Evolutionary conservation across 2,329 filamentous ascomycete species (phyloP).

Genomic region (Colletotrichum sp.): DNA sequence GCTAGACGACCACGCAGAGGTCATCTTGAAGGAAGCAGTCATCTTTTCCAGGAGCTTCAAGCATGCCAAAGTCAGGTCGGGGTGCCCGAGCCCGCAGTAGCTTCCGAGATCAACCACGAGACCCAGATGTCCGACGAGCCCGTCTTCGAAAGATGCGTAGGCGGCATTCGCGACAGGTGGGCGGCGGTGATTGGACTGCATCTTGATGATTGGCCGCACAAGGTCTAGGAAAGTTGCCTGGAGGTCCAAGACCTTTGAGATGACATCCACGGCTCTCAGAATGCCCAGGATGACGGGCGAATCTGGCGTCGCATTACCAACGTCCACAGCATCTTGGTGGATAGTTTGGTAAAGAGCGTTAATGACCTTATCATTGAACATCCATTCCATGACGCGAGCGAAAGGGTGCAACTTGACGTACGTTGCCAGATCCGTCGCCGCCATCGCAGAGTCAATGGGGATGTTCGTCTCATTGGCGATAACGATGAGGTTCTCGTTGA

Average conservation of each 20-base stretch:
- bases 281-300: slow-evolving; percentile 84
- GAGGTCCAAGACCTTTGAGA: slow-evolving; percentile 82
- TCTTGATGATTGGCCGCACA: slow-evolving; percentile 78
- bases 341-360: slow-evolving; percentile 78
- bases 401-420: slow-evolving; percentile 94
- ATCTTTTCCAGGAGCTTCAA: slow-evolving; percentile 85
- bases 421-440: slow-evolving; percentile 73
- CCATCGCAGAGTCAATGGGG: slow-evolving; percentile 76
- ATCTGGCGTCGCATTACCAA: slow-evolving; percentile 74
- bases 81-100: slow-evolving; percentile 85
- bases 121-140: slow-evolving; percentile 78
- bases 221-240: slow-evolving; percentile 93
- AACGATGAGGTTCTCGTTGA: slow-evolving; percentile 92
- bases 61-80: slow-evolving; percentile 79
- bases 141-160: slow-evolving; percentile 91
- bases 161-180: slow-evolving; percentile 74
- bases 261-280: slow-evolving; percentile 80
- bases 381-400: slow-evolving; percentile 94
- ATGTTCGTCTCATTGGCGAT: slow-evolving; percentile 82
- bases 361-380: slow-evolving; percentile 92
- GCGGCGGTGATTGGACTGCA: slow-evolving; percentile 63
- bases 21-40: slow-evolving; percentile 81
- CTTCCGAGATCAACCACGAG: slow-evolving; percentile 83
- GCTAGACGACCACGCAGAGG: slow-evolving; percentile 64
- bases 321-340: slow-evolving; percentile 75